Base-by-base conservation (phyloP, 148 eudicot genomes). In the Camellia granthamiana region DNA sequence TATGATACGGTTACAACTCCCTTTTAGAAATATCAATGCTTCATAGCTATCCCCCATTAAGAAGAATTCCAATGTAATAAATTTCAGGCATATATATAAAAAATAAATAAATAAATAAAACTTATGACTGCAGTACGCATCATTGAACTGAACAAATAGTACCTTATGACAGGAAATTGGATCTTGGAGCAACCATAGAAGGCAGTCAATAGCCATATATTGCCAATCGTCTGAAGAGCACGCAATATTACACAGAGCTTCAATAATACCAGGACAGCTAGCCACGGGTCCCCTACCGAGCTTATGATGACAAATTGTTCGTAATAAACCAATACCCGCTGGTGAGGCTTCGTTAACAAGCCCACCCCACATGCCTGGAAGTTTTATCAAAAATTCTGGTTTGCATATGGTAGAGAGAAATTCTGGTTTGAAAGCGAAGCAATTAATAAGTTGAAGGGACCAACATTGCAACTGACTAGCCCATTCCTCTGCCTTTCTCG, bases 171-270 rank as follows among this genome's bases (percentile, higher is more conserved):
- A 90, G 70, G 99, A 92, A 76, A 88, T 88, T 62, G 94, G 91
- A 85, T 96, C 99, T 79, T 96, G 99, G 61, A 96, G 94, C 90
- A 96, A 80, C 98, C 97, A 92, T 43, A 94, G 88, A 84, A 96
- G 98, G 87, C 98, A 96, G 76, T 96, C 97, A 64, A 96, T 91
- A 68, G 99, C 99, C 98, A 96, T 96, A 84, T 92, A 93, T 76
- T 94, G 99, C 99, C 98, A 94, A 85, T 96, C 98, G 87, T 96
- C 99, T 12, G 98, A 96, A 65, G 99, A 96, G 52, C 97, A 93
- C 13, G 99, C 97, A 78, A 96, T 91, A 81, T 94, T 96, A 87
- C 99, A 96, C 72, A 94, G 84, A 38, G 94, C 93, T 77, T 96
- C 99, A 81, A 91, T 81, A 66, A 94, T 83, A 72, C 92, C 94